Evolutionary conservation across 1,284 basidiomycete species (phyloP).

Genomic region (Moesziomyces sp.): DNA sequence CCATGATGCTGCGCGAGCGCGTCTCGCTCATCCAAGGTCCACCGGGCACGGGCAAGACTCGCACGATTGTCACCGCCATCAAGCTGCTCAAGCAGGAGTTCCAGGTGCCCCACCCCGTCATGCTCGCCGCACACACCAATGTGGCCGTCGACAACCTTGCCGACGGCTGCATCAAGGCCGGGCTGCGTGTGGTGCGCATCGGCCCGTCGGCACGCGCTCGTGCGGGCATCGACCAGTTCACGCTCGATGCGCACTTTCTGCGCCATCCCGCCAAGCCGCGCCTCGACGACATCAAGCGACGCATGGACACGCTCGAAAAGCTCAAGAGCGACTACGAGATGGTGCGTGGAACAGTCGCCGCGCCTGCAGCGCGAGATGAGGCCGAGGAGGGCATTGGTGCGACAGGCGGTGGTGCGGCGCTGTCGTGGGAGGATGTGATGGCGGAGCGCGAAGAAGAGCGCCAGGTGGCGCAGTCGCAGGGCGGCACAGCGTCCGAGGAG

Average conservation of each 20-base stretch:
- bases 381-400: conserved; percentile 7
- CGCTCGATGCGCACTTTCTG: conserved; percentile 77
- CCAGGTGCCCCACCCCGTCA: conserved; percentile 81
- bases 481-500: conserved; percentile 22
- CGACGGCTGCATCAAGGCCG: conserved; percentile 73
- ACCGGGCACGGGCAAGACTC: conserved; percentile 95
- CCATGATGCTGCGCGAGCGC: conserved; percentile 83
- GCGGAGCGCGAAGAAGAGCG: conserved; percentile 25
- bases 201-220: conserved; percentile 74
- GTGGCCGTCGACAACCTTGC: conserved; percentile 93
- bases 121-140: conserved; percentile 92
- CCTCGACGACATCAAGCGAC: conserved; percentile 68
- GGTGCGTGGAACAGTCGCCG: conserved; percentile 13
- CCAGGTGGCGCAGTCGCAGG: conserved; percentile 15
- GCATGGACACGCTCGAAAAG: conserved; percentile 34
- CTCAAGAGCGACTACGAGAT: conserved; percentile 40
- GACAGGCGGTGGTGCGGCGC: conserved; percentile 3
- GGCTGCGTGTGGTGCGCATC: conserved; percentile 80
- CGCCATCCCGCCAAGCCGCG: conserved; percentile 73
- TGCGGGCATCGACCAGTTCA: conserved; percentile 73
- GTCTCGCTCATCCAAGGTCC: conserved; percentile 89
- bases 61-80: conserved; percentile 86
- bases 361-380: conserved; percentile 64
- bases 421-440: conserved; percentile 41
- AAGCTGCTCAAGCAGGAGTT: conserved; percentile 87